These are phyloP conservation scores for Centrapalus pauciflorus DNA, from an alignment of 129 eudicot species.

Conservation along the genomic window DNA sequence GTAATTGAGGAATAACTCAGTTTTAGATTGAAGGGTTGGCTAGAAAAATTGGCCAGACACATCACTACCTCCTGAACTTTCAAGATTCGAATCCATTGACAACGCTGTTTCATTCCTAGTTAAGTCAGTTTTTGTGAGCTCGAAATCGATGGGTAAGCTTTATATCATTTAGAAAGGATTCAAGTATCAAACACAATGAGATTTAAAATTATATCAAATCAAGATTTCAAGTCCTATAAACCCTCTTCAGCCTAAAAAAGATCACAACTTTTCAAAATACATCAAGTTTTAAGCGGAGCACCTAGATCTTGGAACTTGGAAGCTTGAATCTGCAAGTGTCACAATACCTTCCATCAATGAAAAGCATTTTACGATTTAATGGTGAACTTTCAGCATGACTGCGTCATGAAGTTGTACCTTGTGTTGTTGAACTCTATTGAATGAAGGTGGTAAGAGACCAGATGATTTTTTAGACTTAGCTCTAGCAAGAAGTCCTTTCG, in stretches of 20 bases:
- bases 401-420: slow-evolving; percentile 26
- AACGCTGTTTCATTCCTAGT: slow-evolving; percentile 79
- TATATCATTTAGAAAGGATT: not conserved
- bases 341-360: not conserved
- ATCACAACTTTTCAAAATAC: too few relatives aligned
- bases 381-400: not conserved
- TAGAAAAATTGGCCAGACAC: slow-evolving; percentile 80
- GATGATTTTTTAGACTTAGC: slow-evolving; percentile 50
- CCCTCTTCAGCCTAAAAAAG: slow-evolving; percentile 1
- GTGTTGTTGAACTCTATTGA: slow-evolving; percentile 37
- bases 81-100: slow-evolving; percentile 63
- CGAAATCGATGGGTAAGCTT: slow-evolving; percentile 56
- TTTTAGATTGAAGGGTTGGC: slow-evolving; percentile 58
- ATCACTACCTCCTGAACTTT: slow-evolving; percentile 80
- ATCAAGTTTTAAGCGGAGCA: slow-evolving; percentile 28
- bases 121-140: slow-evolving; percentile 81
- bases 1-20: slow-evolving; percentile 78
- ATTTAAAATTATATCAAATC: not conserved
- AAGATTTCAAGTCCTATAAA: not conserved
- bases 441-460: slow-evolving; percentile 17
- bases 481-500: slow-evolving; percentile 70
- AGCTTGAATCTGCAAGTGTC: slow-evolving; percentile 31
- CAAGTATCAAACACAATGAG: not conserved
- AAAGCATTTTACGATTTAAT: too few relatives aligned
- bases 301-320: slow-evolving; percentile 29